Base-by-base conservation (phyloP, 129 eudicot species). In the Ambrosia artemisiifolia region DNA sequence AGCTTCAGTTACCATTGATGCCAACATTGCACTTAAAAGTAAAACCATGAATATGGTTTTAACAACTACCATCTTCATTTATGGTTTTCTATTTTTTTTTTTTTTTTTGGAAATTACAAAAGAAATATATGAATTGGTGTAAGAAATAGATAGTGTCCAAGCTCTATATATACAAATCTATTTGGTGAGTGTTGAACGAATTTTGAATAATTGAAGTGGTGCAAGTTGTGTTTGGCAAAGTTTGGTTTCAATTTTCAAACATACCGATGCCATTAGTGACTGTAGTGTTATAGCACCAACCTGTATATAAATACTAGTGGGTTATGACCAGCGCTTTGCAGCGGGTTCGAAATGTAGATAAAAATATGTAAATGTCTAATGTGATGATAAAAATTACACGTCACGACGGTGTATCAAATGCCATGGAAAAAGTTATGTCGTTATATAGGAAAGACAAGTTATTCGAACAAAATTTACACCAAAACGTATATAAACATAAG, bases 151-250 rank as follows among this genome's bases (percentile, higher is more conserved):
- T 35, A 55, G 3, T 12, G 16, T 40, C 9, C 1, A 20, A 43
- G 74, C 57, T 62, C 59, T 54, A 73, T 82, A 68, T 82, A 82
- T 51, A 73, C 42, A 44, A 42, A 38, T 80, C 17, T 44, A 73
- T 55, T 36, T 73, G 28, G 79, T 79, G 78, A 74, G 55, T 73
- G 17, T 60, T 47, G 44, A 79, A 60, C 70, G 20, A 67, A 48
- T 53, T 63, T 51, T 70, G 55, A 63, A 70, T 70, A 62, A 70
- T 70, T n/a, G 2, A 62, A 77, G 61, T 53, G 47, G 8, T 67
- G 65, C 4, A 40, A 70, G 50, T 16, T 50, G 73, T 51, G 79
- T 67, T 82, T 62, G 82, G 86, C 79, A 73, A 70, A 54, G 64
- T 78, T 78, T 69, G 82, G 78, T 30, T 38, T 71, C 35, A 7